Percentiles rank a stretch among this genome's conserved stretches.
These are phyloP conservation scores for Saccharomyces hybrid DNA, from an alignment of 1,139 yeast species.

Conservation along the genomic window DNA sequence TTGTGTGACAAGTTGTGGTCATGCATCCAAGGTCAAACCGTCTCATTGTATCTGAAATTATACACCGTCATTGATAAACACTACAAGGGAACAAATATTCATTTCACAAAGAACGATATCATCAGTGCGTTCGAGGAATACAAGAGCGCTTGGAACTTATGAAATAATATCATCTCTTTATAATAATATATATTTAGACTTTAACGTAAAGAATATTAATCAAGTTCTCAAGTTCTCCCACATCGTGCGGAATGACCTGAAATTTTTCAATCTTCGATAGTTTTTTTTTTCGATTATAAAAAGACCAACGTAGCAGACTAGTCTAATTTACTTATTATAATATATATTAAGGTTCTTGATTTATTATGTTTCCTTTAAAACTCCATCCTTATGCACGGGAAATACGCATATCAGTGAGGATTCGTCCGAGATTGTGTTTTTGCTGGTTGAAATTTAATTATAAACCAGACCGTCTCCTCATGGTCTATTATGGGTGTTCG, in stretches of 20 bases:
- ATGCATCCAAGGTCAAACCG: slow-evolving; percentile 43
- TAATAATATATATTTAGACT: not conserved
- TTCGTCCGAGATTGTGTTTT: slow-evolving; percentile 99
- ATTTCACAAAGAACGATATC: slow-evolving; percentile 39
- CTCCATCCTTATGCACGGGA: slow-evolving; percentile 99
- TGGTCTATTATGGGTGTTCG: slow-evolving; percentile 35
- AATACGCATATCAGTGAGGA: slow-evolving; percentile 99
- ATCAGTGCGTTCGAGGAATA: slow-evolving; percentile 36
- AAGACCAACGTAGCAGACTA: not conserved
- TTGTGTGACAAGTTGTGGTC: slow-evolving; percentile 44
- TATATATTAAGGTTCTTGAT: not conserved
- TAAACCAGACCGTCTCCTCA: slow-evolving; percentile 94
- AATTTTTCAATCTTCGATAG: not conserved
- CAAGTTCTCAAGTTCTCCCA: not conserved
- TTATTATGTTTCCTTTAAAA: slow-evolving; percentile 7
- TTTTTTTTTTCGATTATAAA: not conserved
- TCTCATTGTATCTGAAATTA: slow-evolving; percentile 37
- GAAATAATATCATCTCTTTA: not conserved
- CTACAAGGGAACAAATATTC: slow-evolving; percentile 37
- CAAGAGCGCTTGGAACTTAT: slow-evolving; percentile 10
- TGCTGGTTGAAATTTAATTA: slow-evolving; percentile 93
- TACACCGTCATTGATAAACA: slow-evolving; percentile 37
- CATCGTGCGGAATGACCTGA: not conserved
- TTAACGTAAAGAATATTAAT: not conserved
- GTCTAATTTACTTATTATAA: too few relatives aligned